Base-by-base conservation (phyloP, 805 yeast species). In the Cyberlindnera amylophila region DNA sequence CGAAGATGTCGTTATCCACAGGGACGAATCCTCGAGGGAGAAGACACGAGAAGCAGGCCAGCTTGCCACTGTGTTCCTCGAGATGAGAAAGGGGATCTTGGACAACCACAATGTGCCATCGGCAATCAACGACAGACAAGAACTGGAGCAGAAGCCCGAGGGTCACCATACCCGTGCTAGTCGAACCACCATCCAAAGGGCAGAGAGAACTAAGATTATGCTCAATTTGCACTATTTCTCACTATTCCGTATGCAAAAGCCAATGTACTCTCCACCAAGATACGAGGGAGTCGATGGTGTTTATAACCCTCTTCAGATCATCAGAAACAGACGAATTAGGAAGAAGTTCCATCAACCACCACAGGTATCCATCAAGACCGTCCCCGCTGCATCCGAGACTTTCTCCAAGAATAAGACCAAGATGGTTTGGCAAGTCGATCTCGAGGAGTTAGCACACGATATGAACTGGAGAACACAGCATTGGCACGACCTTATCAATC, bases 231-330 rank as follows among this genome's bases (percentile, higher is more conserved):
- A 52, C 28, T 58, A 58, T 33, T 56, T 49, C 28, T 42, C 58
- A 1, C 15, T 58, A 10, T 49, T 52, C 24, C 59, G 57, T 18
- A 31, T 47, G 0, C 57, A 51, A 31, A 55, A 46, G 30, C 24
- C 36, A 1, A 38, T 43, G 11, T 43, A 45, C 26, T 16, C 32
- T 8, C 45, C 48, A 6, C 46, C 52, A 3, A 41, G 41, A 33
- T 54, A 46, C 35, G 38, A 69, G 2, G 77, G 75, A 2, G 74
- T 83, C 3, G 87, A 81, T 42, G 86, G 82, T 3, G 73, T 76
- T 3, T 88, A 81, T 66, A 88, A 88, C 57, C 96, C 96, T 4
- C 65, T 88, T 34, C 96, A 86, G 61, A 73, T 81, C n/a, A 77
- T 88, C 21, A 66, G 96, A 43, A 83, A 87, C 61, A 70, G 96